Conservation (phyloP, 305 asterid genomes). For the Solanum aculeatissimum region DNA sequence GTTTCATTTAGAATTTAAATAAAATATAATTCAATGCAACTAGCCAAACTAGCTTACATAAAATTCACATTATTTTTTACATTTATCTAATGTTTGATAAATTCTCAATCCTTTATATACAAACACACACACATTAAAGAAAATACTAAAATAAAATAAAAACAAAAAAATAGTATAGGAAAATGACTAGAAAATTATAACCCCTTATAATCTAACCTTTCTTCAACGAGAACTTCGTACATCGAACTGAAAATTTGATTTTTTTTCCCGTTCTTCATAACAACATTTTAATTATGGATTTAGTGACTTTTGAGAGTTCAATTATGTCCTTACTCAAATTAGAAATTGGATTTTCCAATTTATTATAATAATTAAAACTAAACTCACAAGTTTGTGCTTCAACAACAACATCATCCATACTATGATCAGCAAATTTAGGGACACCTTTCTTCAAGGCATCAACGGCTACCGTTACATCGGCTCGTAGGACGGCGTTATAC, state of each 20-base stretch:
- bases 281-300: constrained; percentile 27
- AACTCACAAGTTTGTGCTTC: constrained; percentile 36
- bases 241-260: background rate
- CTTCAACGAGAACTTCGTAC: background rate
- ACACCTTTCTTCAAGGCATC: constrained; percentile 25
- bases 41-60: background rate
- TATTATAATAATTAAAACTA: constrained; percentile 1
- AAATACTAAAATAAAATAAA: background rate
- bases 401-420: constrained; percentile 24
- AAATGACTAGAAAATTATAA: background rate
- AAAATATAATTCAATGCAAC: background rate
- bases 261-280: background rate
- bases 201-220: background rate
- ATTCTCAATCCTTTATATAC: background rate
- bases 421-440: constrained; percentile 35
- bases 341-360: constrained; percentile 20
- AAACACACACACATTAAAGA: background rate
- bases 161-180: background rate
- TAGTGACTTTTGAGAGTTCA: constrained; percentile 26
- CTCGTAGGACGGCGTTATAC: background rate
- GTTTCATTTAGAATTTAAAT: background rate
- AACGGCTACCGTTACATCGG: constrained; percentile 22
- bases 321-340: constrained; percentile 14
- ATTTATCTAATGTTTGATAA: background rate
- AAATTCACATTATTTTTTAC: background rate